phyloP scores from a whole-genome alignment of 495 filamentous ascomycete genomes.

The Articulospora tetracladia region DNA sequence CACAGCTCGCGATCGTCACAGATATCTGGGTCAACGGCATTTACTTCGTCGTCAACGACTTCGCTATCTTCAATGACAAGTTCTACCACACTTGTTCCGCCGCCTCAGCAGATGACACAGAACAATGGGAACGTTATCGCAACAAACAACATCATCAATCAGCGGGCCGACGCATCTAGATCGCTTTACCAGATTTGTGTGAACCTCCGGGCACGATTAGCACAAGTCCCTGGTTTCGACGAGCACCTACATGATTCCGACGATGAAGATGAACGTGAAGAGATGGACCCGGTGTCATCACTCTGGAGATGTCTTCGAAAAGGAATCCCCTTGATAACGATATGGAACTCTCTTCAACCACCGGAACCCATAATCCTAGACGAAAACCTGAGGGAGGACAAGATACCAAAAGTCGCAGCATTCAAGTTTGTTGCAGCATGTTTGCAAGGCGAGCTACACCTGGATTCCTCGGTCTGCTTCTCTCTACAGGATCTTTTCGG shows the following conservation, averaged over 20 bases:
- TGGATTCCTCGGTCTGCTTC: slow-evolving; percentile 80
- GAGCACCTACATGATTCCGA: slow-evolving; percentile 60
- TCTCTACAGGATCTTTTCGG: slow-evolving; percentile 88
- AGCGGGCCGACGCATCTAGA: slow-evolving; percentile 77
- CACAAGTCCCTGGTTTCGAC: slow-evolving; percentile 79
- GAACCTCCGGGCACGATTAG: slow-evolving; percentile 71
- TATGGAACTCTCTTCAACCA: slow-evolving; percentile 82
- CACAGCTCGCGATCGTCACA: slow-evolving; percentile 48
- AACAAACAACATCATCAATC: slow-evolving; percentile 91
- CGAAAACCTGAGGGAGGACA: slow-evolving; percentile 54
- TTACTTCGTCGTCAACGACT: slow-evolving; percentile 38
- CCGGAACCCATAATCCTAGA: slow-evolving; percentile 57
- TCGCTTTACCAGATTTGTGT: slow-evolving; percentile 96
- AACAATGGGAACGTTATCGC: slow-evolving; percentile 61
- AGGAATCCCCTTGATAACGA: slow-evolving; percentile 78
- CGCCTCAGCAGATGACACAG: slow-evolving; percentile 16
- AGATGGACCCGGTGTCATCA: slow-evolving; percentile 76
- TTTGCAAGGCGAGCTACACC: slow-evolving; percentile 57
- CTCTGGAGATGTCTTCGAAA: slow-evolving; percentile 85
- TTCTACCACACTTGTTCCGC: slow-evolving; percentile 32
- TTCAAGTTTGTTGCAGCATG: slow-evolving; percentile 55
- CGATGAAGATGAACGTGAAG: slow-evolving; percentile 50
- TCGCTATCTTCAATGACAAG: slow-evolving; percentile 42
- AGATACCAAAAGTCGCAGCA: slow-evolving; percentile 57
- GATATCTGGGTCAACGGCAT: slow-evolving; percentile 47